Evolutionary conservation across 176 grass and related monocot genomes (phyloP).

Genomic region (Oryza brachyantha): DNA sequence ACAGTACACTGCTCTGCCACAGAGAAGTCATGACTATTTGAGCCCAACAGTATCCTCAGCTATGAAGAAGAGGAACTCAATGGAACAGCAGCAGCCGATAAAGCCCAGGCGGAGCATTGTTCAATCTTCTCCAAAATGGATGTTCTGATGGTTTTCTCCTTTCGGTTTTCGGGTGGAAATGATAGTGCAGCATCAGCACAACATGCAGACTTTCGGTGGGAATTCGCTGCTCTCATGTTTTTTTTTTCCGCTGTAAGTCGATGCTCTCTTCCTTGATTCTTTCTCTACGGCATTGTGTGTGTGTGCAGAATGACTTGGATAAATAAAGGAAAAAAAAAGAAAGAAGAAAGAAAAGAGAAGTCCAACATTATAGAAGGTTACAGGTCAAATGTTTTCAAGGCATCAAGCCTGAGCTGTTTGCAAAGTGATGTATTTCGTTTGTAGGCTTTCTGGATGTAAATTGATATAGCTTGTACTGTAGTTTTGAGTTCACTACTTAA

Average conservation of each 20-base stretch:
- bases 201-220: not conserved
- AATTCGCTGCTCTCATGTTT: constrained; percentile 8
- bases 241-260: constrained; percentile 10
- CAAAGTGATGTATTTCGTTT: constrained; percentile 10
- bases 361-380: constrained; percentile 23
- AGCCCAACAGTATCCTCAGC: constrained; percentile 86
- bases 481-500: constrained; percentile 14
- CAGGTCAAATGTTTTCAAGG: constrained; percentile 21
- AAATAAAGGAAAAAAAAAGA: constrained; percentile 35
- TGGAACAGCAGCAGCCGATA: constrained; percentile 51
- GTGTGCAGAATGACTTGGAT: constrained; percentile 56
- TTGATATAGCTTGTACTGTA: constrained; percentile 5
- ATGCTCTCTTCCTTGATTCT: constrained; percentile 6
- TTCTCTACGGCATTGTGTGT: constrained; percentile 21
- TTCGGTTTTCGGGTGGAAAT: not conserved
- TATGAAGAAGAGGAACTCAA: constrained; percentile 81
- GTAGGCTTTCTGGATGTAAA: constrained; percentile 33
- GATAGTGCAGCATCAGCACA: constrained; percentile 1
- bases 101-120: constrained; percentile 46
- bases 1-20: constrained; percentile 45
- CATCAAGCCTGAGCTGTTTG: constrained; percentile 12
- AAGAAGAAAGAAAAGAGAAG: constrained; percentile 8
- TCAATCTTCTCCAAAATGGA: constrained; percentile 79
- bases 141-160: constrained; percentile 46
- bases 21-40: constrained; percentile 73